phyloP scores from a whole-genome alignment of 75 land plant genomes.

The Selaginella moellendorffii region DNA sequence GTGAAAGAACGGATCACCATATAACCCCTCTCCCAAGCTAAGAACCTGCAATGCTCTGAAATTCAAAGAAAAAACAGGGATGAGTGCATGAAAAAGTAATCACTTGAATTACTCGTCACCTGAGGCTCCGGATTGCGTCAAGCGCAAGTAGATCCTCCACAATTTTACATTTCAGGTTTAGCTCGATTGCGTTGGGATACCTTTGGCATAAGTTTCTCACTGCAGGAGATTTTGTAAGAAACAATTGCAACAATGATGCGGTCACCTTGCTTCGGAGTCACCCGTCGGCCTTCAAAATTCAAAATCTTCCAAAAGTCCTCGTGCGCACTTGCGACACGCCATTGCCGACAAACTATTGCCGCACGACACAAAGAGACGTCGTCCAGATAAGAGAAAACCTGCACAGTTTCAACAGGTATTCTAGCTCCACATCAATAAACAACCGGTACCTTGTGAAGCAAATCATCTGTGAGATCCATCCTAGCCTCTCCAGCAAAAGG shows the following conservation, averaged over 20 bases:
- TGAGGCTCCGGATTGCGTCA: conserved; percentile 42
- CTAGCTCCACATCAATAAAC: neutral
- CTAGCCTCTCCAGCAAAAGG: conserved; percentile 1
- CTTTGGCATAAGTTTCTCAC: conserved; percentile 55
- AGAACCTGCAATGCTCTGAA: conserved; percentile 51
- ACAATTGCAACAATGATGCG: neutral
- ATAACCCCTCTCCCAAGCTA: conserved; percentile 36
- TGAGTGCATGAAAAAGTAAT: no score
- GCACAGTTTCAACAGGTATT: neutral
- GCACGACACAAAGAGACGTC: conserved; percentile 55
- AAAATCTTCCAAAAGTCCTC: conserved; percentile 92
- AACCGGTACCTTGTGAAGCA: conserved; percentile 63
- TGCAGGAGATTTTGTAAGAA: conserved; percentile 15
- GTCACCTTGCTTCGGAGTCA: conserved; percentile 54
- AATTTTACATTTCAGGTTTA: conserved; percentile 37
- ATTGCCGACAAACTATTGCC: conserved; percentile 71
- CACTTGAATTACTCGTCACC: conserved; percentile 26
- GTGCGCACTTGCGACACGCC: conserved; percentile 79
- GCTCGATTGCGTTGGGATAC: conserved; percentile 60
- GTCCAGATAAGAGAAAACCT: conserved; percentile 88
- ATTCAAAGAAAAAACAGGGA: conserved; percentile 11
- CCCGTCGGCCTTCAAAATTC: conserved; percentile 51
- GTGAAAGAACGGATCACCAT: conserved; percentile 55
- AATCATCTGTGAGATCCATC: conserved; percentile 86
- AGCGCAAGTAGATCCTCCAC: conserved; percentile 41